Base-by-base conservation (phyloP, 108 stramenopile genomes). In the Cylindrotheca fusiformis region DNA sequence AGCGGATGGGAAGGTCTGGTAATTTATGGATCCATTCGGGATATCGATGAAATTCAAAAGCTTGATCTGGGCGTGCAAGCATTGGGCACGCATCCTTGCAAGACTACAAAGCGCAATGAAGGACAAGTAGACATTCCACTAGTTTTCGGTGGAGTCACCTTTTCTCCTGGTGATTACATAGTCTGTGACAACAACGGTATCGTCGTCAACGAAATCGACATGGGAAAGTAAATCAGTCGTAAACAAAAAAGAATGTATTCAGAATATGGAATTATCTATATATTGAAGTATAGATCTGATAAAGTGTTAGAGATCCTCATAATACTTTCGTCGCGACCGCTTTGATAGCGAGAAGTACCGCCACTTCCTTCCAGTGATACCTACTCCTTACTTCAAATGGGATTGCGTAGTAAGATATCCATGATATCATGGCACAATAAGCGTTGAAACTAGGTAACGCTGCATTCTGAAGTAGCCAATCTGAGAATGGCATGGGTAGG, bases 11-110 rank as follows among this genome's bases (percentile, higher is more conserved):
- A 69, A 4, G 86, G 89, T 0, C 50, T 90, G 10, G 71, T 87
- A 4, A 67, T 90, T 26, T 76, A 87, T 72, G 89, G 86, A 32
- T 85, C 78, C 56, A 84, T 90, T 50, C 76, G 86, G 36, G 86
- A 90, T 69, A 85, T 86, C 28, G 80, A 70, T 10, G 84, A 82
- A 19, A 80, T 90, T 20, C 55, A 52, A 10, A 27, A 59, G n/a
- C 49, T 85, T 33, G 32, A 70, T 22, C 52, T 90, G 61, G 89
- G 89, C 0, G 79, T 90, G 4, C 81, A 80, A 68, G 83, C 89
- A 0, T 51, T 84, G 48, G 82, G 84, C 0, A 82, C 86, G 5
- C 68, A 79, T 75, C 89, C 89, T 10, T 52, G 81, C 2, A 87
- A 85, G 48, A 77, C 79, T 21, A 14, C 70, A n/a, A 86, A 86